Evolutionary conservation across 371 early-diverging fungal genomes (phyloP), one percentile per base, ranked within the genome.

Genomic region (Mucor indicus): DNA sequence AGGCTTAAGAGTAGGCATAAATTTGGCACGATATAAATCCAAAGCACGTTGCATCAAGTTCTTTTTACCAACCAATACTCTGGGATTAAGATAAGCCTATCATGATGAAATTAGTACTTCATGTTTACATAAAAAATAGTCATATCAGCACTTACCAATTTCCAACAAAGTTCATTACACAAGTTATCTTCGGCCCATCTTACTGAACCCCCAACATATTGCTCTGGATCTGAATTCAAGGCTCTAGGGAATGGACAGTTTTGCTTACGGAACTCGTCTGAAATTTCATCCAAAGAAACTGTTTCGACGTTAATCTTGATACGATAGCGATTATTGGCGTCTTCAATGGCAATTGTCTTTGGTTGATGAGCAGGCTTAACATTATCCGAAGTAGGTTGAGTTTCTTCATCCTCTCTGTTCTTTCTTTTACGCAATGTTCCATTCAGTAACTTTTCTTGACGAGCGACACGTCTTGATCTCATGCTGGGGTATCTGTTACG

Each of bases 401-500:
- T 36, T 16, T 71, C 72, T 12, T 60, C 60, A 21, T 71, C 61
- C 6, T 69, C 57, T 48, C 60, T 59, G 13, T 64, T 60, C 44
- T 67, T 66, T 44, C 71, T 61, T 29, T 68, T 68, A 23, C 71
- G 62, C 2, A 70, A 50, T 1, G 75, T 71, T 2, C 75, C 75
- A 35, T 75, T 69, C 51, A 71, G 38, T 30, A 86, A 64, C 64
- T 91, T 91, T 51, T 92, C 91, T 58, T 92, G 84, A 48, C 91
- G 77, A 12, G 89, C 81, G 12, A 92, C 85, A 17, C 93, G 79
- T 38, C 92, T 78, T 16, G 86, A 88, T 43, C 91, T 78, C 64
- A 86, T 80, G 32, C 84, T 86, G 15, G 91, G 88, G 53, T 86
- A 85, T 12, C 91, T 83, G 52, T 94, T 91, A 39, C 96, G 82